Percentiles rank a stretch among this genome's conserved stretches.
phyloP scores from a whole-genome alignment of 2,329 filamentous ascomycete genomes.

The Nemania sp. region DNA sequence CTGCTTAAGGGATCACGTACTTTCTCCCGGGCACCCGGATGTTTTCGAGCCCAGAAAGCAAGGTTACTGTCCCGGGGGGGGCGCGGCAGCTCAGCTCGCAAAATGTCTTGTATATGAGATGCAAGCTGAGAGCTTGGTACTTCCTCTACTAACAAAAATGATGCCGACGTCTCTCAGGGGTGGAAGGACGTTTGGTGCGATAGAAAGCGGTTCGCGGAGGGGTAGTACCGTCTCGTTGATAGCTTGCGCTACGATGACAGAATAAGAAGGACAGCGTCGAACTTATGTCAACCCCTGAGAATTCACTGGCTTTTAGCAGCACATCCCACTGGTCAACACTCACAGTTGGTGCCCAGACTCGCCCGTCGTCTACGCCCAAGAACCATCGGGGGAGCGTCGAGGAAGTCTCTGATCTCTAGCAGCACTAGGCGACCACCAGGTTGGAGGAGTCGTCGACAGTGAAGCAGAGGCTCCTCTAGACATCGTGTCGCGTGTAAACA shows the following conservation, averaged over 20 bases:
- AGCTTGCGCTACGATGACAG: conserved; percentile 18
- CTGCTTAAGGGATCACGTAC: too few species aligned
- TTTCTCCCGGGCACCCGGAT: not conserved
- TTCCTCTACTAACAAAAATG: not conserved
- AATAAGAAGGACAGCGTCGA: conserved; percentile 7
- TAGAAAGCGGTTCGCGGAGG: conserved; percentile 15
- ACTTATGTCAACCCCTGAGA: conserved; percentile 7
- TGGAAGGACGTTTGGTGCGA: not conserved
- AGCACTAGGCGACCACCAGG: conserved; percentile 44
- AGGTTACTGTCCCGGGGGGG: not conserved
- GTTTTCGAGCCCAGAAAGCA: not conserved
- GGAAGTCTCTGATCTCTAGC: conserved; percentile 5
- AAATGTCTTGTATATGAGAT: not conserved
- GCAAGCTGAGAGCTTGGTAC: not conserved
- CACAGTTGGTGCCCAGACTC: conserved; percentile 3
- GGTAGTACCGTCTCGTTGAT: conserved; percentile 3
- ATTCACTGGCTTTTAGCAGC: not conserved
- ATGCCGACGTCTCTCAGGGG: not conserved
- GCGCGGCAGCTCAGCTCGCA: not conserved
- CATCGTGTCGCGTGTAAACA: conserved; percentile 37
- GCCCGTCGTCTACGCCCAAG: conserved; percentile 6
- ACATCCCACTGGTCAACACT: not conserved
- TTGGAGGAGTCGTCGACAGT: conserved; percentile 33
- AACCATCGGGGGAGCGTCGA: conserved; percentile 16
- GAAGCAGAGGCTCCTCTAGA: conserved; percentile 29